Evolutionary conservation across 495 filamentous ascomycete genomes (phyloP).

Genomic region (Niebla homalea): DNA sequence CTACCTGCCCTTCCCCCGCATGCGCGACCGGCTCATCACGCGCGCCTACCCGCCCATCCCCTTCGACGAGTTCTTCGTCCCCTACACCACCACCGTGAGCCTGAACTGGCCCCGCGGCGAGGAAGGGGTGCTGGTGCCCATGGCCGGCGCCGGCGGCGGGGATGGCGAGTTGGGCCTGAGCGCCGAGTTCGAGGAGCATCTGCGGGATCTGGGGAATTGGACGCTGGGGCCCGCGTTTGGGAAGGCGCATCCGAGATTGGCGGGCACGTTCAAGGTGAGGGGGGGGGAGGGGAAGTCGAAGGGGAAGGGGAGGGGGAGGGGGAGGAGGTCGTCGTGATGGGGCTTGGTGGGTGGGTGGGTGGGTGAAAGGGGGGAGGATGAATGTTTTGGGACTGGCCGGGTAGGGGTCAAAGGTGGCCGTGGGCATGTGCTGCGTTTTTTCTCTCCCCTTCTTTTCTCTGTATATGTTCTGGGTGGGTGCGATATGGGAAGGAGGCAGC

Average conservation of each 20-base stretch:
- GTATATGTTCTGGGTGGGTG: too few relatives aligned
- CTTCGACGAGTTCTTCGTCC: slow-evolving; percentile 70
- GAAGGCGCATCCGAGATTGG: slow-evolving; percentile 45
- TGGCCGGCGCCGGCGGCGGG: slow-evolving; percentile 25
- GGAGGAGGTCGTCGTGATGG: not conserved
- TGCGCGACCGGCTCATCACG: slow-evolving; percentile 50
- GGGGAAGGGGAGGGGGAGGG: not conserved
- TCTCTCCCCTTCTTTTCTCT: too few relatives aligned
- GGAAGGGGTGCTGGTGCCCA: slow-evolving; percentile 43
- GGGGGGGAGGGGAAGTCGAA: not conserved
- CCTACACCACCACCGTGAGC: slow-evolving; percentile 56
- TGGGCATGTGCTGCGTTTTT: too few relatives aligned
- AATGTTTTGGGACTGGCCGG: too few relatives aligned
- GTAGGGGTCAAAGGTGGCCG: too few relatives aligned
- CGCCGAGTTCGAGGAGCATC: slow-evolving; percentile 64
- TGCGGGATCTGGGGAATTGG: slow-evolving; percentile 59
- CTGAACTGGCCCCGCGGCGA: slow-evolving; percentile 71
- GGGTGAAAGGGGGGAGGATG: too few relatives aligned
- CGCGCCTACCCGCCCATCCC: slow-evolving; percentile 30
- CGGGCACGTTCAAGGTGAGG: slow-evolving; percentile 36
- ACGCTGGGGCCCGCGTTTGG: slow-evolving; percentile 57
- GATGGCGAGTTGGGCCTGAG: slow-evolving; percentile 54
- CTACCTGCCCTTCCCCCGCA: slow-evolving; percentile 58
- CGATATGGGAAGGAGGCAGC: too few relatives aligned
- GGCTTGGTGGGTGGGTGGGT: not conserved